phyloP scores from a whole-genome alignment of 2,329 filamentous ascomycete genomes.

The Fusarium xyrophilum region DNA sequence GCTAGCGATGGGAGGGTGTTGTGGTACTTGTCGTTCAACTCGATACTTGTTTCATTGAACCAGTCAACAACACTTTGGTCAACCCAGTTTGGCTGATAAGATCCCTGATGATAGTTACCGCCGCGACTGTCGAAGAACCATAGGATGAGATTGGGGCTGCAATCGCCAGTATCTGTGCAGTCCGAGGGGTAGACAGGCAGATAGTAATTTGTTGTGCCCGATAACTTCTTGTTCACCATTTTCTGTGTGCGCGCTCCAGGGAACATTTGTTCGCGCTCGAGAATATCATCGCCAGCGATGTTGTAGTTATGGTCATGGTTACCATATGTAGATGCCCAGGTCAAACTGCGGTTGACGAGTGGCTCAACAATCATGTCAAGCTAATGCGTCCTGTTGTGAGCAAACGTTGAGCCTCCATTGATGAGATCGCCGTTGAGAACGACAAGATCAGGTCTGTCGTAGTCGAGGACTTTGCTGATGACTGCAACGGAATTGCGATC shows the following conservation, averaged over 20 bases:
- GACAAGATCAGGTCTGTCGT: slow-evolving; percentile 65
- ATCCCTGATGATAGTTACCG: slow-evolving; percentile 57
- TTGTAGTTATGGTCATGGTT: slow-evolving; percentile 73
- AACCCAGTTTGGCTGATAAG: slow-evolving; percentile 52
- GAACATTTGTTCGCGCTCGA: slow-evolving; percentile 51
- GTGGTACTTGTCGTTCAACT: slow-evolving; percentile 39
- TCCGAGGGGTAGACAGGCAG: slow-evolving; percentile 52
- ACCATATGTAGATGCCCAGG: slow-evolving; percentile 74
- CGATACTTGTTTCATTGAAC: slow-evolving; percentile 48
- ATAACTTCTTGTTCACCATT: slow-evolving; percentile 49
- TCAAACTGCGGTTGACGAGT: slow-evolving; percentile 60
- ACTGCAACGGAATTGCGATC: slow-evolving; percentile 65
- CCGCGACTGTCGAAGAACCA: slow-evolving; percentile 78
- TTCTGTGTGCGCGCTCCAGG: slow-evolving; percentile 49
- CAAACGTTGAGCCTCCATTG: slow-evolving; percentile 68
- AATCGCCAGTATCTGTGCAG: slow-evolving; percentile 43
- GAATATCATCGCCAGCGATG: slow-evolving; percentile 55
- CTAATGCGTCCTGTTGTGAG: slow-evolving; percentile 62
- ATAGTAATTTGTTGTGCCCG: slow-evolving; percentile 57
- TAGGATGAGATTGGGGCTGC: slow-evolving; percentile 57
- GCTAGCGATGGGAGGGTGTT: slow-evolving; percentile 53
- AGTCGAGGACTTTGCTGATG: slow-evolving; percentile 63
- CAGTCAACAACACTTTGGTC: slow-evolving; percentile 53
- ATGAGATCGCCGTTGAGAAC: slow-evolving; percentile 76
- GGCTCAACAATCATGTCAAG: slow-evolving; percentile 66